These are phyloP conservation scores for Plectosphaerella plurivora DNA, from an alignment of 2,329 filamentous ascomycete genomes.

Conservation along the genomic window DNA sequence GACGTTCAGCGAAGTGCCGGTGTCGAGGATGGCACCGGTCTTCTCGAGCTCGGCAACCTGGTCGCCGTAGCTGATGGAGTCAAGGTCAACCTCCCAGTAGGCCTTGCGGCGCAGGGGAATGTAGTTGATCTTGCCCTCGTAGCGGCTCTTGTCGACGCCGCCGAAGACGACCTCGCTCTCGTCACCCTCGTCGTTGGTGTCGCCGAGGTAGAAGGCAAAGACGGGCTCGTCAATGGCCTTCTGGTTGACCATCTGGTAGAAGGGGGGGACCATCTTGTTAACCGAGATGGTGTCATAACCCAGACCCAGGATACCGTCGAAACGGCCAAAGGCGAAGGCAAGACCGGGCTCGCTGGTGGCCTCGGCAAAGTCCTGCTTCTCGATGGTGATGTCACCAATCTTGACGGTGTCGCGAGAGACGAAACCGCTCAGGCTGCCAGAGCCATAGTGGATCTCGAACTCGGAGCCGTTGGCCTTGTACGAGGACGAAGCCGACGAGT, in stretches of 20 bases:
- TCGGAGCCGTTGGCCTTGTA: constrained; percentile 91
- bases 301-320: constrained; percentile 92
- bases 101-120: constrained; percentile 96
- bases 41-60: constrained; percentile 84
- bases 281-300: constrained; percentile 97
- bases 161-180: constrained; percentile 88
- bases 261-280: constrained; percentile 88
- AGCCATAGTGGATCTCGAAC: constrained; percentile 94
- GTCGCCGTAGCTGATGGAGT: constrained; percentile 84
- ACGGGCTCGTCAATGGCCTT: constrained; percentile 85
- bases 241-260: constrained; percentile 94
- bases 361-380: constrained; percentile 92
- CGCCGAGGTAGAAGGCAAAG: constrained; percentile 93
- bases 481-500: constrained; percentile 80
- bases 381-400: constrained; percentile 85
- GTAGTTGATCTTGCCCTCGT: constrained; percentile 81
- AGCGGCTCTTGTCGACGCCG: constrained; percentile 77
- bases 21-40: constrained; percentile 96
- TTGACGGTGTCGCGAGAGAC: constrained; percentile 82
- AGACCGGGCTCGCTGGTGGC: constrained; percentile 93
- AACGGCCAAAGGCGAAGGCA: constrained; percentile 95
- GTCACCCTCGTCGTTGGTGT: constrained; percentile 61
- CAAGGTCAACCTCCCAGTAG: constrained; percentile 98
- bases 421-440: constrained; percentile 88
- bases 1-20: constrained; percentile 94